Evolutionary conservation across 2,329 filamentous ascomycete genomes (phyloP), one percentile per base, ranked within the genome.

Genomic region (Neophaeococcomyces aloes): DNA sequence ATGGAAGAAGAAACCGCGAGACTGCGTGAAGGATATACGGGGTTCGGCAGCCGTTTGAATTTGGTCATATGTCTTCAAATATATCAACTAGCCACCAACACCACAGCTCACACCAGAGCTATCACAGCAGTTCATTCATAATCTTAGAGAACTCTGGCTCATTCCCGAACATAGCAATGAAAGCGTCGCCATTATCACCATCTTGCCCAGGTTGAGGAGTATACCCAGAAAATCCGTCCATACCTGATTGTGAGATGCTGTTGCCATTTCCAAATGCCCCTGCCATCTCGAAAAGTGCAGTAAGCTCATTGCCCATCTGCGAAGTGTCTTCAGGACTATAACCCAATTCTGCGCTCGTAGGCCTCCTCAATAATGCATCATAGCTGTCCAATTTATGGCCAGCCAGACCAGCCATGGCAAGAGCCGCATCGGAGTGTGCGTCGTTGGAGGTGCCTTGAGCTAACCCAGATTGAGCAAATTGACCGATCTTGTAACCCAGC

Each of bases 331-430:
- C 54, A 2, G 76, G 76, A 51, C 70, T 76, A 30, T 67, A 74
- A 18, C 71, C 72, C 10, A 71, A 56, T 29, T 67, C 65, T 25
- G 50, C 50, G 27, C 50, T 45, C 14, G 39, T 31, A 19, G 56
- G 53, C 17, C 62, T 43, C 10, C 34, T 21, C 7, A 59, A 59
- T 45, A 71, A 76, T 17, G 76, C 56, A 0, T 72, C 66, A 46
- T 75, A 59, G 45, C 75, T 71, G 45, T 79, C 74, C 13, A 79
- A 72, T 21, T 71, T 69, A 55, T 80, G 75, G 4, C 77, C 77
- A 2, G 77, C 77, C 14, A 81, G 63, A 1, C 76, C 76, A 7
- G 76, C 77, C 78, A 81, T 80, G 7, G 77, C 76, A 4, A 80
- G 73, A 1, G 78, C 77, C 2, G 77, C 77, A 17, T 70, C 72